Evolutionary conservation across 1,284 basidiomycete genomes (phyloP), one percentile per base, ranked within the genome.

Genomic region (Fistulina hepatica): DNA sequence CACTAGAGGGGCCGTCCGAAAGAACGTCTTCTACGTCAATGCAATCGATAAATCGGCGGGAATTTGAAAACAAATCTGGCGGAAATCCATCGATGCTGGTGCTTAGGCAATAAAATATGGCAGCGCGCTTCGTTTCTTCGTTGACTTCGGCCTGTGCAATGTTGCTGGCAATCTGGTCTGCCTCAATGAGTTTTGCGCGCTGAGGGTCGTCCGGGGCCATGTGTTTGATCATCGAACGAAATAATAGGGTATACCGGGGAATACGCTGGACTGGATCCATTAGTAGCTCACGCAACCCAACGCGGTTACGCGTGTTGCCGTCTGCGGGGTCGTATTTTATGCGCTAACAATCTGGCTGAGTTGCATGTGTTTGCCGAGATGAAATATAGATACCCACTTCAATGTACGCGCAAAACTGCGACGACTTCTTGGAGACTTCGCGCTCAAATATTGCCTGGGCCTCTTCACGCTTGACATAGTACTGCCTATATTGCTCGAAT

Each of bases 231-330:
- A 94, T 93, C 2, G 71, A 80, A 47, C 90, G 81, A 59, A 97
- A 89, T 45, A 99, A 70, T 17, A 99, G 69, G 2, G 90, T 95
- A 60, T 98, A 98, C 40, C 94, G 72, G 1, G 95, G 93, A 46
- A 98, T 90, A 20, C 95, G 81, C 57, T 99, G 95, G n/a, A 97
- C 89, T n/a, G 95, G 95, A 53, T 98, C 95, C 77, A 97, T 97
- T 28, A 99, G 69, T 28, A 99, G 74, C 58, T 98, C 94, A 15
- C 90, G 76, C 27, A 99, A 68, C 10, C 94, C 92, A 34, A 93
- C 75, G 42, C 84, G 79, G 53, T 92, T 94, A 46, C 72, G 76
- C 24, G 78, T 65, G 28, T 13, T 16, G n/a, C n/a, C n/a, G 41
- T 91, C 91, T 10, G 80, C 71, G 3, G 79, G 78, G 44, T 85